Evolutionary conservation across 805 yeast species (phyloP).

Genomic region (Priceomyces castillae): DNA sequence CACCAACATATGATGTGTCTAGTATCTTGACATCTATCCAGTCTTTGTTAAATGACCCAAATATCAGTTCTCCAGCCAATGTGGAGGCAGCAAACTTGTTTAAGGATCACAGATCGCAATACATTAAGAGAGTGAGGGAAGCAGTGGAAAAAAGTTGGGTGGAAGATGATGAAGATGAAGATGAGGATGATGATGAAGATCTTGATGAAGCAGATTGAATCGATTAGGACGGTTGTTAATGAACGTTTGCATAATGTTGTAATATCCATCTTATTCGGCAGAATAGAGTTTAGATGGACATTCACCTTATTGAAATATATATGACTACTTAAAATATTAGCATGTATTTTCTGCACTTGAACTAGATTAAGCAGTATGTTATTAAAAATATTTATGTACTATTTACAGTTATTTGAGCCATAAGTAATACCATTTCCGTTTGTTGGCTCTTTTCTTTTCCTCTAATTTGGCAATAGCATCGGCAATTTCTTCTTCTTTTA

Average conservation of each 20-base stretch:
- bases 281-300: background rate
- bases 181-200: conserved; percentile 42
- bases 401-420: conserved; percentile 35
- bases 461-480: conserved; percentile 12
- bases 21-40: conserved; percentile 93
- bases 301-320: background rate
- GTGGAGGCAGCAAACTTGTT: conserved; percentile 96
- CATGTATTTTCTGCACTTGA: background rate
- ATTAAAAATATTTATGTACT: background rate
- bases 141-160: conserved; percentile 95
- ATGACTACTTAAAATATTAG: background rate
- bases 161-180: conserved; percentile 66
- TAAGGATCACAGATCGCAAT: conserved; percentile 92
- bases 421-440: conserved; percentile 49
- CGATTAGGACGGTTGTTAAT: background rate
- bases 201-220: conserved; percentile 8
- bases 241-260: conserved; percentile 1
- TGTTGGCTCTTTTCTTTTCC: conserved; percentile 4
- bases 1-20: conserved; percentile 97
- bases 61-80: conserved; percentile 94
- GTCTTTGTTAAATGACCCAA: conserved; percentile 90
- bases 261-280: background rate
- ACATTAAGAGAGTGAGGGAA: conserved; percentile 85
- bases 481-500: conserved; percentile 14
- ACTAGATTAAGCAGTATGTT: background rate